These are phyloP conservation scores for Penicillium sp. DNA, from an alignment of 2,329 filamentous ascomycete genomes.

Conservation along the genomic window DNA sequence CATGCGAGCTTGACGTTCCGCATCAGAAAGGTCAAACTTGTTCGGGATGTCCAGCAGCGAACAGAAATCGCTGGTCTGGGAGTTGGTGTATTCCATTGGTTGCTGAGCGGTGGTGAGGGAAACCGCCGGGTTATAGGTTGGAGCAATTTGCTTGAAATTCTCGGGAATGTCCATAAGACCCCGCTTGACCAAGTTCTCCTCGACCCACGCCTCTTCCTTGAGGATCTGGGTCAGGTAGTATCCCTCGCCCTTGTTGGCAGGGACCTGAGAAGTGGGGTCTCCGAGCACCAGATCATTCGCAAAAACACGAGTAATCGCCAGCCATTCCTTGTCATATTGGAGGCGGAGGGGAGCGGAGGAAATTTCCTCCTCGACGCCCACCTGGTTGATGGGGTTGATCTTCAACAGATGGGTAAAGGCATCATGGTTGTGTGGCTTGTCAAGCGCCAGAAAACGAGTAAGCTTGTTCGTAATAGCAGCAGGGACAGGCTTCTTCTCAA, in stretches of 20 bases:
- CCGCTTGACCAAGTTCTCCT: constrained; percentile 67
- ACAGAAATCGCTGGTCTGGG: constrained; percentile 83
- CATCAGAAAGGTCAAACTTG: constrained; percentile 69
- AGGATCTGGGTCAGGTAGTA: constrained; percentile 69
- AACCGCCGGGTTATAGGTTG: constrained; percentile 62
- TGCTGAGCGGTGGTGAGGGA: constrained; percentile 62
- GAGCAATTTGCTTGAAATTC: constrained; percentile 77
- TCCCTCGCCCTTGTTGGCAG: constrained; percentile 67
- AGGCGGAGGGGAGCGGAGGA: constrained; percentile 58
- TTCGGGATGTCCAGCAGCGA: constrained; percentile 75
- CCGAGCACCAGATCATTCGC: constrained; percentile 66
- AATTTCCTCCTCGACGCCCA: constrained; percentile 19
- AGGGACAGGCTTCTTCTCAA: constrained; percentile 65
- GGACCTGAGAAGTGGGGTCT: constrained; percentile 54
- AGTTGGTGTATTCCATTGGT: constrained; percentile 81
- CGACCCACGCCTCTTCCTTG: constrained; percentile 74
- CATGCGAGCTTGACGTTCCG: constrained; percentile 65
- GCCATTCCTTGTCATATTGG: constrained; percentile 90
- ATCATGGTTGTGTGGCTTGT: constrained; percentile 78
- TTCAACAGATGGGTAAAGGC: constrained; percentile 76
- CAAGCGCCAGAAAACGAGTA: constrained; percentile 84
- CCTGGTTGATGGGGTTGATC: constrained; percentile 53
- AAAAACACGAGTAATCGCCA: constrained; percentile 87
- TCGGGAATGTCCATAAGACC: constrained; percentile 69
- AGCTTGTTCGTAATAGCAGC: constrained; percentile 72